Conservation (phyloP, 306 rosid species). For the Aeschynomene evenia region DNA sequence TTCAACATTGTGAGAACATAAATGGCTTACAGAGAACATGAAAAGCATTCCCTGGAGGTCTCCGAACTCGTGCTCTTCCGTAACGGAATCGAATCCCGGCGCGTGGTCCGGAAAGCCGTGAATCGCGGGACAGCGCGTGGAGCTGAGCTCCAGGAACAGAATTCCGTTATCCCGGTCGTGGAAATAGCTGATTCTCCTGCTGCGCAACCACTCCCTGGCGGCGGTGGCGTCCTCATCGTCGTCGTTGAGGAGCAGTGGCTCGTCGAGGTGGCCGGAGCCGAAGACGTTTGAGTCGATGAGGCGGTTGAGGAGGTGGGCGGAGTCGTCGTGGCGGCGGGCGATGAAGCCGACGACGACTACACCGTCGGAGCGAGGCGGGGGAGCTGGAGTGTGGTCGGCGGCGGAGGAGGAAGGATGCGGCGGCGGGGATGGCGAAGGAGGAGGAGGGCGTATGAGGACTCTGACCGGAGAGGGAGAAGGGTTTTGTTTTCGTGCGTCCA, state of each 20-base stretch:
- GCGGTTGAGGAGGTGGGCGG: slow-evolving; percentile 71
- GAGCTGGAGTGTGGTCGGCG: slow-evolving; percentile 31
- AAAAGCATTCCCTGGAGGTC: slow-evolving; percentile 86
- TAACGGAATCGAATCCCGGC: slow-evolving; percentile 50
- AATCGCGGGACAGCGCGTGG: slow-evolving; percentile 34
- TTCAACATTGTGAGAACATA: background rate
- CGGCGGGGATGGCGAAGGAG: slow-evolving; percentile 31
- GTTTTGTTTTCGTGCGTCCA: slow-evolving; percentile 51
- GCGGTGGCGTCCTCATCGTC: slow-evolving; percentile 59
- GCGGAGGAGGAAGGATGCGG: slow-evolving; percentile 33
- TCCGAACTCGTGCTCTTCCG: slow-evolving; percentile 64
- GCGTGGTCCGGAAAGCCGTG: slow-evolving; percentile 32
- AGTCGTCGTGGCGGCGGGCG: slow-evolving; percentile 48
- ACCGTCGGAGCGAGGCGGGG: slow-evolving; percentile 47
- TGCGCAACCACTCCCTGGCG: slow-evolving; percentile 59
- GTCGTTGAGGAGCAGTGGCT: slow-evolving; percentile 42
- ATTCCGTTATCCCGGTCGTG: slow-evolving; percentile 65
- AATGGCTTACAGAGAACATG: slow-evolving; percentile 83
- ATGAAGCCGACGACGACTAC: slow-evolving; percentile 86
- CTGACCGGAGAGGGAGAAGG: slow-evolving; percentile 51
- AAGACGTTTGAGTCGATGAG: slow-evolving; percentile 70
- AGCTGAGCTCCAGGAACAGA: slow-evolving; percentile 59
- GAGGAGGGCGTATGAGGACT: slow-evolving; percentile 70
- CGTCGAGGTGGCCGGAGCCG: slow-evolving; percentile 71
- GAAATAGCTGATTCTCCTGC: slow-evolving; percentile 67